Base-by-base conservation (phyloP, 1,284 basidiomycete genomes). In the Cystobasidium slooffiae region DNA sequence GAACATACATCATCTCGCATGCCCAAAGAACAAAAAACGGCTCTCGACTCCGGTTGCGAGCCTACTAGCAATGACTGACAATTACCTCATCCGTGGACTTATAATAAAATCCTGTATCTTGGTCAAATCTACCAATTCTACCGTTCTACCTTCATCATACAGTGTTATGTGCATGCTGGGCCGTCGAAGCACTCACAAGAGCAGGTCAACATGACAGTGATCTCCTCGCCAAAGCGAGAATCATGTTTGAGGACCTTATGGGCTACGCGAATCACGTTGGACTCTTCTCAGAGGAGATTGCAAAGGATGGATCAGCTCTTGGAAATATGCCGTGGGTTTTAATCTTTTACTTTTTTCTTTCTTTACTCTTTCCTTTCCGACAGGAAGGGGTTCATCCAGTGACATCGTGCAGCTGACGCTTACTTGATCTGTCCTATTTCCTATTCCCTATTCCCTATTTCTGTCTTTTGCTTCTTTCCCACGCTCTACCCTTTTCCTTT, bases 121-220 rank as follows among this genome's bases (percentile, higher is more conserved):
- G 85, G n/a, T n/a, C 78, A 82, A 82, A 1, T 76, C 85, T 51
- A 62, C 80, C 79, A 59, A 92, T 91, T 91, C 0, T 24, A 22
- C 31, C 31, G 31, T 31, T 31, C 31, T 31, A 31, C 31, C 31
- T 31, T 31, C 31, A 12, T 31, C 31, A 12, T 59, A 52, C 37
- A 41, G 74, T 47, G 5, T 51, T 81, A 79, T 72, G 81, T 79
- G 7, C 77, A 78, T 49, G 81, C 10, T 79, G 92, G 92, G 90
- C 90, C 76, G 85, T 95, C 64, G 94, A 96, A 80, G 93, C 93
- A 0, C 84, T 95, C 74, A 92, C 92, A 0, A 86, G 94, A 3
- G 93, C 91, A 0, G 93, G 93, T 0, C 87, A 90, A 74, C 91
- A 88, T 78, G 89, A 95, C 78, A 78, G 77, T 51, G 84, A 83